These are phyloP conservation scores for Tuctoria greenei DNA, from an alignment of 176 grass and related monocot species.

Conservation along the genomic window DNA sequence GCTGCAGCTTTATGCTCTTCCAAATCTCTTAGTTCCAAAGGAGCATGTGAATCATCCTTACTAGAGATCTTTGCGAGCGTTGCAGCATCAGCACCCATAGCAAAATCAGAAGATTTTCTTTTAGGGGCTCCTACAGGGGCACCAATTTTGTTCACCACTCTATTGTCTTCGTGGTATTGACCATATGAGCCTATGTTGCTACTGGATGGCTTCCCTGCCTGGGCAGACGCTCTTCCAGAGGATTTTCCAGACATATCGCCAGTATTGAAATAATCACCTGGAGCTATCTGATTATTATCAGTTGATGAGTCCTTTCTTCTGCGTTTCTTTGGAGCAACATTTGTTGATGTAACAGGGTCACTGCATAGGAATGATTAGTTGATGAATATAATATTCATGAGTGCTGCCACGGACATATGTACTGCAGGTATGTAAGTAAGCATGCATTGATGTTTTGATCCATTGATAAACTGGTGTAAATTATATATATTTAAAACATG, in stretches of 20 bases:
- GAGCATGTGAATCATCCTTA: conserved; percentile 56
- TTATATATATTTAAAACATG: not conserved
- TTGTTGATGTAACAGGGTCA: conserved; percentile 51
- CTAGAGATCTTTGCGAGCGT: conserved; percentile 43
- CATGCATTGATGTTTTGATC: conserved; percentile 10
- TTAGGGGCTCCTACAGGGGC: conserved; percentile 42
- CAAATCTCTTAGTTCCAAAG: conserved; percentile 60
- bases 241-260: conserved; percentile 49
- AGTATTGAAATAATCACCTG: conserved; percentile 44
- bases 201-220: conserved; percentile 42
- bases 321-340: conserved; percentile 72
- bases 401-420: conserved; percentile 18
- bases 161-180: conserved; percentile 48
- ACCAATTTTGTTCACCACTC: conserved; percentile 47
- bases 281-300: conserved; percentile 47
- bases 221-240: conserved; percentile 40
- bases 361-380: conserved; percentile 48
- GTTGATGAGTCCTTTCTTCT: conserved; percentile 79
- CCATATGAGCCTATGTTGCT: conserved; percentile 37
- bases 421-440: conserved; percentile 26
- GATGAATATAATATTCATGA: conserved; percentile 18
- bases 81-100: conserved; percentile 40
- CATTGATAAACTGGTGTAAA: conserved; percentile 20
- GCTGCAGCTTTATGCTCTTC: conserved; percentile 58
- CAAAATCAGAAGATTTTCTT: conserved; percentile 55